These are phyloP conservation scores for Durusdinium trenchii DNA, from an alignment of 73 alveolate species.

Conservation along the genomic window DNA sequence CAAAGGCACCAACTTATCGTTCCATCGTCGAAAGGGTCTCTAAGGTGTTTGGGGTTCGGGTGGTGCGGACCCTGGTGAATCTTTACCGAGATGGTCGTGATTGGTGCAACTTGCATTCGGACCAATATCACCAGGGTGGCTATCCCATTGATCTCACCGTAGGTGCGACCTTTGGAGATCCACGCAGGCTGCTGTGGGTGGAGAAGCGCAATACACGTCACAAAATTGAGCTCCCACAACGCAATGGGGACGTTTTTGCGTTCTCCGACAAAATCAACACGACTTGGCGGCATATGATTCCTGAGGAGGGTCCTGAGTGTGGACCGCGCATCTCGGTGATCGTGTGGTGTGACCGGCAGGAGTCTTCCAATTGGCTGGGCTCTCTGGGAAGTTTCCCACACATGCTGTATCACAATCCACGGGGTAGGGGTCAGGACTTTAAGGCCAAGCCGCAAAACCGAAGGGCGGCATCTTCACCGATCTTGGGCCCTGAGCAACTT, in stretches of 20 bases:
- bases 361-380: constrained; percentile 70
- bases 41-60: constrained; percentile 72
- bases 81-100: constrained; percentile 75
- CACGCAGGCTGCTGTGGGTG: constrained; percentile 89
- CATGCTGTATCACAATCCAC: constrained; percentile 78
- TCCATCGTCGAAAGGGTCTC: constrained; percentile 67
- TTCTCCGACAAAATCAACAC: constrained; percentile 74
- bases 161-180: constrained; percentile 87
- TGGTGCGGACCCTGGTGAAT: constrained; percentile 69
- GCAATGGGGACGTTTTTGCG: constrained; percentile 80
- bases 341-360: constrained; percentile 82
- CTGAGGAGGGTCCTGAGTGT: constrained; percentile 82
- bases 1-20: constrained; percentile 76
- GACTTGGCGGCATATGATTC: constrained; percentile 93
- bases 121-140: constrained; percentile 93
- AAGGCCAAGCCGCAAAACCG: constrained; percentile 59
- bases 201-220: constrained; percentile 75
- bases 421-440: constrained; percentile 38
- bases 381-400: constrained; percentile 66
- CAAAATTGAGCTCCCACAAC: constrained; percentile 83
- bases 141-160: constrained; percentile 81
- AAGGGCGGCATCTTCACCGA: background rate
- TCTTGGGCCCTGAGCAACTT: background rate
- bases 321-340: constrained; percentile 92
- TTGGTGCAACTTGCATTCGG: constrained; percentile 91